Evolutionary conservation across 768 basidiomycete species (phyloP).

Genomic region (Boletus eberwhitei): DNA sequence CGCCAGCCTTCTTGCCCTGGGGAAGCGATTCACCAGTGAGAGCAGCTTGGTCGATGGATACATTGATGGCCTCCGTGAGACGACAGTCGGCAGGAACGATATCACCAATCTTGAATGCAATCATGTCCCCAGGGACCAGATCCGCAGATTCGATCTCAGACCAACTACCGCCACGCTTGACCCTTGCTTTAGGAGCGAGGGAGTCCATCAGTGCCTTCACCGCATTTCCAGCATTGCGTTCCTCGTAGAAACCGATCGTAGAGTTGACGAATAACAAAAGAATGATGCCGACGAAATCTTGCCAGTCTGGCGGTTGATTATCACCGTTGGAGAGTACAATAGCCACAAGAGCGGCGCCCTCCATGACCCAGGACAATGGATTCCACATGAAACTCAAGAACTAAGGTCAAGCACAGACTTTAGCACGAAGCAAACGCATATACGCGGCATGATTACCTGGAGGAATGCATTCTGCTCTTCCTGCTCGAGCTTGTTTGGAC

Average conservation of each 20-base stretch:
- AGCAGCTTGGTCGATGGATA: slow-evolving; percentile 97
- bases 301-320: slow-evolving; percentile 85
- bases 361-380: slow-evolving; percentile 99
- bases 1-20: slow-evolving; percentile 84
- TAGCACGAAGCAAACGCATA: background rate
- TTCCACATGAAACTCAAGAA: slow-evolving; percentile 99
- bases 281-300: slow-evolving; percentile 96
- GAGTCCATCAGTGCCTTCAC: slow-evolving; percentile 99
- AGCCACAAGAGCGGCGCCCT: slow-evolving; percentile 90
- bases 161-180: slow-evolving; percentile 84
- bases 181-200: slow-evolving; percentile 95
- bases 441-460: slow-evolving; percentile 48
- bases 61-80: slow-evolving; percentile 94
- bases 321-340: slow-evolving; percentile 96
- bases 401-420: slow-evolving; percentile 33
- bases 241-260: slow-evolving; percentile 97
- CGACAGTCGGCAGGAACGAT: slow-evolving; percentile 98
- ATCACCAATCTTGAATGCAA: slow-evolving; percentile 99
- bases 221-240: slow-evolving; percentile 94
- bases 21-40: slow-evolving; percentile 97
- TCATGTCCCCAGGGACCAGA: slow-evolving; percentile 93
- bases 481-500: slow-evolving; percentile 90
- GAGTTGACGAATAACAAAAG: slow-evolving; percentile 92
- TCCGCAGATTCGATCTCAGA: slow-evolving; percentile 84
- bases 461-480: slow-evolving; percentile 91